Evolutionary conservation across 2,329 filamentous ascomycete genomes (phyloP).

Genomic region (Fusarium anguioides): DNA sequence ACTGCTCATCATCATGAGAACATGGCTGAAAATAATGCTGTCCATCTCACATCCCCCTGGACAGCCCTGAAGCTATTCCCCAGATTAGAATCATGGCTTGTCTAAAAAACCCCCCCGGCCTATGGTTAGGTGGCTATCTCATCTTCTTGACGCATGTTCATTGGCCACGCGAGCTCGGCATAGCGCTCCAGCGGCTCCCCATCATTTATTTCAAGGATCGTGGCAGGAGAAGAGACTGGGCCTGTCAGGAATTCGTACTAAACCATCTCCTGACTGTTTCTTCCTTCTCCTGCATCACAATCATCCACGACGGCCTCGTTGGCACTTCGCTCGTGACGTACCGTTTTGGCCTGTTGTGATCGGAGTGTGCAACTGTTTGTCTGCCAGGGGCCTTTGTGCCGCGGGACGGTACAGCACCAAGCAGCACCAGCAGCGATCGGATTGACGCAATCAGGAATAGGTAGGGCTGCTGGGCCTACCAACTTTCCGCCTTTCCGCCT

Average conservation of each 20-base stretch:
- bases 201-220: constrained; percentile 40
- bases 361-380: constrained; percentile 18
- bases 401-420: constrained; percentile 33
- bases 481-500: constrained; percentile 27
- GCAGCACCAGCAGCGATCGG: constrained; percentile 10
- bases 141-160: constrained; percentile 4
- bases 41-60: constrained; percentile 14
- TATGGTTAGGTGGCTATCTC: constrained; percentile 21
- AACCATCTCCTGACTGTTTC: constrained; percentile 40
- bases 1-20: constrained; percentile 9
- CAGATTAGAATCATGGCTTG: constrained; percentile 30
- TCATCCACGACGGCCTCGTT: constrained; percentile 31
- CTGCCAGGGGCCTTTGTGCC: constrained; percentile 38
- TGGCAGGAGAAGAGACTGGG: constrained; percentile 30
- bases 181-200: constrained; percentile 9
- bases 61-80: constrained; percentile 30
- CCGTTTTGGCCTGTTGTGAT: constrained; percentile 18
- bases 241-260: constrained; percentile 35
- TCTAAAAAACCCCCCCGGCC: no score
- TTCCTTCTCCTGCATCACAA: constrained; percentile 33
- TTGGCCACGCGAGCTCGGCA: constrained; percentile 19
- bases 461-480: constrained; percentile 27
- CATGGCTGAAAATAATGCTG: not conserved
- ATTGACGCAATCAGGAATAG: constrained; percentile 43
- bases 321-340: constrained; percentile 28